Base-by-base conservation (phyloP, 2,329 filamentous ascomycete genomes). In the Verticillium dahliae region DNA sequence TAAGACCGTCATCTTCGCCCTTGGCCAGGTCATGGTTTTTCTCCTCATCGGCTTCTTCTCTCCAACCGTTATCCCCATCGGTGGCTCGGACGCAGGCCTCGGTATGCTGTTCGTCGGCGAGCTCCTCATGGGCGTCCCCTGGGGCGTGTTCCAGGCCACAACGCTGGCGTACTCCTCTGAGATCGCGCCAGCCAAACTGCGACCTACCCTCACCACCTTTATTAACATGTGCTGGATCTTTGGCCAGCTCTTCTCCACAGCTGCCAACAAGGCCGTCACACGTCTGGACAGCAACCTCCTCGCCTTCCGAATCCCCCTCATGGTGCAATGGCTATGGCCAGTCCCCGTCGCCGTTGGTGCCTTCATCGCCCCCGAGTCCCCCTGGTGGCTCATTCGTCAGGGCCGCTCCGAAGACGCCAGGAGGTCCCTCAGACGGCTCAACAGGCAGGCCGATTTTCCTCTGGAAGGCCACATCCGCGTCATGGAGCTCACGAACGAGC, bases 201-300 rank as follows among this genome's bases (percentile, higher is more conserved):
- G 75, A 10, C 69, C 69, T 2, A 75, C 75, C 31, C 68, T 78
- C 1, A 75, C 74, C 0, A 72, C 70, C 0, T 75, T 76, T 61
- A 69, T 74, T 54, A 78, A 77, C 59, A 67, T 78, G 62, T 78
- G 74, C 62, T 77, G 75, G 71, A 70, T 73, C 13, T 70, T 76
- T 34, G 77, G 77, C 4, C 75, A 78, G 61, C 65, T 78, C 14
- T 63, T 75, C 14, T 69, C 70, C 0, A 69, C 72, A 1, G 72
- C 69, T 0, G 72, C 76, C 1, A 67, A 75, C 7, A 69, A 71
- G 52, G 70, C 64, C 6, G 66, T 76, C 13, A 59, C 73, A 2
- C 61, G 67, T 22, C 63, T 69, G 11, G 18, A 50, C 45, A 61
- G 61, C 1, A 63, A 69, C 6, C 56, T 74, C 45, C 75, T 72